phyloP scores from a whole-genome alignment of 345 rosid genomes.

The Eucalyptus tenuipes region DNA sequence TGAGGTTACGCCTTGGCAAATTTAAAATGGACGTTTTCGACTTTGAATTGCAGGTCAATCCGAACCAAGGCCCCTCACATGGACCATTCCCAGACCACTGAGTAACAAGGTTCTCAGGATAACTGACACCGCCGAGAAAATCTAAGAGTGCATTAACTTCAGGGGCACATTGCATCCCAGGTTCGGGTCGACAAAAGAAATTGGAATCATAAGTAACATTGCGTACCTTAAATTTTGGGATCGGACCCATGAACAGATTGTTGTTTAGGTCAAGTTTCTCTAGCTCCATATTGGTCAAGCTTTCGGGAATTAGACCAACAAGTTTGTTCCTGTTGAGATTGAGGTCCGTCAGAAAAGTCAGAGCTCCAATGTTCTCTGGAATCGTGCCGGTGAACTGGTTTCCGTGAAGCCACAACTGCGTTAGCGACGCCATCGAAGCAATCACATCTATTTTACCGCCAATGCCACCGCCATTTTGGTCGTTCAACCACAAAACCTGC shows the following conservation, averaged over 20 bases:
- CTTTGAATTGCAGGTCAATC: conserved; percentile 21
- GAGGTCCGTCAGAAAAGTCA: conserved; percentile 21
- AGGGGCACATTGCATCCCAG: conserved; percentile 33
- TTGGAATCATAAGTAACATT: conserved; percentile 27
- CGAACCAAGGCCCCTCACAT: conserved; percentile 27
- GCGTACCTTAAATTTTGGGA: conserved; percentile 27
- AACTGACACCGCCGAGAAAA: conserved; percentile 17
- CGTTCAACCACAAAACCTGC: conserved; percentile 31
- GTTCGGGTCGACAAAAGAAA: conserved; percentile 19
- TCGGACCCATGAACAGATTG: conserved; percentile 28
- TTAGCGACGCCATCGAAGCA: conserved; percentile 20
- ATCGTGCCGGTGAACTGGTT: conserved; percentile 28
- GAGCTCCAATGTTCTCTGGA: conserved; percentile 25
- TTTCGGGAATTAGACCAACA: conserved; percentile 31
- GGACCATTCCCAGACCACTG: conserved; percentile 43
- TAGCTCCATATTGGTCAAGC: conserved; percentile 29
- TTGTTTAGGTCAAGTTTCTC: conserved; percentile 28
- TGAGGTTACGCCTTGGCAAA: conserved; percentile 28
- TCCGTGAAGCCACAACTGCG: conserved; percentile 45
- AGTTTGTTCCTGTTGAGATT: conserved; percentile 29
- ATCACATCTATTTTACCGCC: conserved; percentile 23
- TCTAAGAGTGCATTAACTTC: conserved; percentile 22
- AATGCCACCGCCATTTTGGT: conserved; percentile 26
- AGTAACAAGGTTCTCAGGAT: conserved; percentile 22
- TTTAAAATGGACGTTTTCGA: conserved; percentile 19